Conservation (phyloP, 2,329 filamentous ascomycete species). For the Epichloe baconii region DNA sequence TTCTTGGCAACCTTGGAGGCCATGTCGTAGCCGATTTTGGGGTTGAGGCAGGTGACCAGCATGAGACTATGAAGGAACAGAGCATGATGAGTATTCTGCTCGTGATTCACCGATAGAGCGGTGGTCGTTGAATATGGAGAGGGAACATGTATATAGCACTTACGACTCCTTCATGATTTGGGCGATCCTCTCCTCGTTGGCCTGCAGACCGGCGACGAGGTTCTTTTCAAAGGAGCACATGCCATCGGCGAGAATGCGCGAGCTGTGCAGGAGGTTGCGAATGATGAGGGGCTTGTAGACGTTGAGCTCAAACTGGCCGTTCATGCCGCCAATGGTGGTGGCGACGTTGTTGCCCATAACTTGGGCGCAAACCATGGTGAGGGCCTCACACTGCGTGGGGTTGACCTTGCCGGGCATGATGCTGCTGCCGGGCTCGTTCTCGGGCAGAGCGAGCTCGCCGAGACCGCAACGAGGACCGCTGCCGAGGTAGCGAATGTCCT, state of each 20-base stretch:
- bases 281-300: slow-evolving; percentile 98
- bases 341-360: slow-evolving; percentile 97
- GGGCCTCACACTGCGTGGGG: slow-evolving; percentile 91
- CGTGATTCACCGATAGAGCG: background rate
- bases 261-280: slow-evolving; percentile 86
- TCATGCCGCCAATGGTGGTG: slow-evolving; percentile 86
- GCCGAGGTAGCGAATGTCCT: slow-evolving; percentile 94
- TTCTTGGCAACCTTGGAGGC: slow-evolving; percentile 96
- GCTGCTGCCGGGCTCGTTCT: slow-evolving; percentile 94
- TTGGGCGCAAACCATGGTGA: slow-evolving; percentile 96
- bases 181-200: slow-evolving; percentile 85
- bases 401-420: slow-evolving; percentile 99
- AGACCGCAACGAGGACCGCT: slow-evolving; percentile 92
- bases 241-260: slow-evolving; percentile 74
- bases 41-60: slow-evolving; percentile 96
- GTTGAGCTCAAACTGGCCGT: slow-evolving; percentile 97
- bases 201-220: slow-evolving; percentile 73
- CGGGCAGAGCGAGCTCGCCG: slow-evolving; percentile 81
- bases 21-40: slow-evolving; percentile 96
- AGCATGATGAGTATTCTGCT: background rate
- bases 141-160: slow-evolving; percentile 20
- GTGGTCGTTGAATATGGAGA: background rate
- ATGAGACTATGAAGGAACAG: slow-evolving; percentile 52
- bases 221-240: slow-evolving; percentile 96
- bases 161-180: slow-evolving; percentile 90